Conservation (phyloP, 768 basidiomycete species). For the Clathrus columnatus region DNA sequence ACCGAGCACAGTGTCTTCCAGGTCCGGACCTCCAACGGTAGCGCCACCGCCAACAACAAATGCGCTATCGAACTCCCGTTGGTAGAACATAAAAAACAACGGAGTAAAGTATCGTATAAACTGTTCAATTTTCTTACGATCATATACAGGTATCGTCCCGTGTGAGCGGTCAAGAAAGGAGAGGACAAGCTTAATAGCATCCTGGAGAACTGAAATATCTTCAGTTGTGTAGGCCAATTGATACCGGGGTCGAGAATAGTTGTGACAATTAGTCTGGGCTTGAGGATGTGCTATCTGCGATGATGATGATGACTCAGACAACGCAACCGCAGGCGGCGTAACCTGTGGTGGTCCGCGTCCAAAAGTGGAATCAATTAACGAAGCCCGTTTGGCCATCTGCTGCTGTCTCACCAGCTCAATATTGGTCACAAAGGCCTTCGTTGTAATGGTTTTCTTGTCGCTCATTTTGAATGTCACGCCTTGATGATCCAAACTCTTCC, state of each 20-base stretch:
- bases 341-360: slow-evolving; percentile 26
- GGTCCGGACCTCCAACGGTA: slow-evolving; percentile 34
- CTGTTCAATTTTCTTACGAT: slow-evolving; percentile 74
- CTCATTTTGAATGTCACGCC: slow-evolving; percentile 81
- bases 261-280: background rate
- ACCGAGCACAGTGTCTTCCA: slow-evolving; percentile 38
- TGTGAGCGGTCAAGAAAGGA: slow-evolving; percentile 87
- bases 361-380: slow-evolving; percentile 41
- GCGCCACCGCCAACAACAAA: slow-evolving; percentile 25
- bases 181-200: slow-evolving; percentile 80
- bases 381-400: slow-evolving; percentile 67
- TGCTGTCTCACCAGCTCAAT: slow-evolving; percentile 80
- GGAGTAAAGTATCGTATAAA: slow-evolving; percentile 72
- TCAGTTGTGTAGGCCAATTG: slow-evolving; percentile 75
- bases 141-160: slow-evolving; percentile 57
- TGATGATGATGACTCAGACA: background rate
- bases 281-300: background rate
- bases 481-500: slow-evolving; percentile 90
- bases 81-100: slow-evolving; percentile 68
- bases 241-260: slow-evolving; percentile 49
- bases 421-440: slow-evolving; percentile 72
- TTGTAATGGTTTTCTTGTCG: slow-evolving; percentile 78
- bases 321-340: too few species aligned
- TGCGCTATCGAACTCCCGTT: slow-evolving; percentile 57
- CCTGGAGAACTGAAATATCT: slow-evolving; percentile 72